Evolutionary conservation across 495 filamentous ascomycete genomes (phyloP), one percentile per base, ranked within the genome.

Genomic region (Letharia columbiana): DNA sequence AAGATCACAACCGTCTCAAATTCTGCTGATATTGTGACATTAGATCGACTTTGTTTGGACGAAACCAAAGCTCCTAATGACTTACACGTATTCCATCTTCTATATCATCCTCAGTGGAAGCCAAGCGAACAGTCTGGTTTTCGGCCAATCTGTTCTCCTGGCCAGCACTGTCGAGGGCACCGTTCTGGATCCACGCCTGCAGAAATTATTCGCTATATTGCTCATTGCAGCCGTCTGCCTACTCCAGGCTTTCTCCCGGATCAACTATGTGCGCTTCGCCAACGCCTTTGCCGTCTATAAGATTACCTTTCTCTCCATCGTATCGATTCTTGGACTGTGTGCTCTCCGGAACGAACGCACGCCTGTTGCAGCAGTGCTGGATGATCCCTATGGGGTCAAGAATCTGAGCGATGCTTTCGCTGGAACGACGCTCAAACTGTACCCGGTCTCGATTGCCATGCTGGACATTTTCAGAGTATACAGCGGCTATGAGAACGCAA

Each of bases 181-280:
- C 5, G 18, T 40, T n/a, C 12, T 40, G 57, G 35, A 60, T 23
- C 33, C 57, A 13, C 57, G 57, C 13, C 57, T 60, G 5, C 57
- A 60, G 13, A 60, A 41, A 60, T 13, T 60, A 28, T 39, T 59
- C 56, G n/a, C 15, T 37, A 59, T 40, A n/a, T 15, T 60, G 2
- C 13, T 40, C 10, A 40, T 40, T 40, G 57, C 57, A 60, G 35
- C 35, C 57, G 40, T 60, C 57, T 60, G 35, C 57, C 35, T 6
- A 15, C 57, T 41, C n/a, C 35, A 60, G 23, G 57, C 35, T 40
- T 60, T 60, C 35, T 60, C 57, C 33, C 10, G 35, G 57, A 60
- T 60, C 57, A 23, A 60, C 23, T 60, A 60, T 39, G 35, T 60
- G 57, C 57, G 28, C 40, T 60, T 41, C 57, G 35, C 57, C 8